Evolutionary conservation across 1,284 basidiomycete genomes (phyloP).

Genomic region (Mycosarcoma maydis): DNA sequence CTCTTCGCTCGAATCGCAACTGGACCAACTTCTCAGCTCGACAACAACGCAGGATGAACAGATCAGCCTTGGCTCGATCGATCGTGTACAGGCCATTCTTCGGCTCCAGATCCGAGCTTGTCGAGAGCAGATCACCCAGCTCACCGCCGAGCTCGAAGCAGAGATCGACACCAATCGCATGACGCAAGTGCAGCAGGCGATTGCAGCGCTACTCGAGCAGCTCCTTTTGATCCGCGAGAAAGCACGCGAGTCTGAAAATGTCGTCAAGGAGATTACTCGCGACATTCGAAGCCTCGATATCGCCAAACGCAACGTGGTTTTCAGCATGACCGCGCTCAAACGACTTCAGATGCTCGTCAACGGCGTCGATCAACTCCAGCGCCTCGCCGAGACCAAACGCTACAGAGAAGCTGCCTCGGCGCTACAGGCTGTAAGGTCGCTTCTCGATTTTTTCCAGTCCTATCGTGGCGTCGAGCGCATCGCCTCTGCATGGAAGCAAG

Average conservation of each 20-base stretch:
- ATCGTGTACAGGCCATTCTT: constrained; percentile 33
- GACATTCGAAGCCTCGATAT: constrained; percentile 95
- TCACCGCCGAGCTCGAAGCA: constrained; percentile 33
- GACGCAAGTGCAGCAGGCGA: constrained; percentile 35
- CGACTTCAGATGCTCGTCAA: constrained; percentile 74
- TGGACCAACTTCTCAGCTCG: constrained; percentile 27
- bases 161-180: constrained; percentile 47
- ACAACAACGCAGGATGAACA: constrained; percentile 14
- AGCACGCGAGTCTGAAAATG: constrained; percentile 78
- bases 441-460: constrained; percentile 60
- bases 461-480: constrained; percentile 57
- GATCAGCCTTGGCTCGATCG: constrained; percentile 30
- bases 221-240: constrained; percentile 94
- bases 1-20: constrained; percentile 30
- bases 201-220: constrained; percentile 77
- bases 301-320: constrained; percentile 83
- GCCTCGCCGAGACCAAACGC: constrained; percentile 50
- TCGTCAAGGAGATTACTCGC: constrained; percentile 92
- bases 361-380: constrained; percentile 58
- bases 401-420: constrained; percentile 62
- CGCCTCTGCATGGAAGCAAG: constrained; percentile 52
- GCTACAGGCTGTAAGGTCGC: constrained; percentile 58
- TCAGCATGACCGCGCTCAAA: constrained; percentile 89
- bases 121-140: constrained; percentile 17
- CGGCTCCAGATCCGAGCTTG: constrained; percentile 28